Conservation (phyloP, 345 rosid species). For the Pugionium cornutum region DNA sequence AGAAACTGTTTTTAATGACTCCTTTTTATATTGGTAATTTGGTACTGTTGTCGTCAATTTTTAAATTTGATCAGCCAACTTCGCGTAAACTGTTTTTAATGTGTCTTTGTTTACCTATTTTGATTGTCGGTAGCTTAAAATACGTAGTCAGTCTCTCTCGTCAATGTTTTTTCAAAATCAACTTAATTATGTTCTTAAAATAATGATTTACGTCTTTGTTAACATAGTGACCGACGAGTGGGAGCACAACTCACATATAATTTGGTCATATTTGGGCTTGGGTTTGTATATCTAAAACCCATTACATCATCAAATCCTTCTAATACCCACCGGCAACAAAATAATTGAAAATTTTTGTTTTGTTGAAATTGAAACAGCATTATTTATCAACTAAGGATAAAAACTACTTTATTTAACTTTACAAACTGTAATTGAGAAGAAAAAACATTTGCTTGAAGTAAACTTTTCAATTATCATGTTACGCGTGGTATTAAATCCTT, state of each 20-base stretch:
- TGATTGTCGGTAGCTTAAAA: conserved; percentile 5
- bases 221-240: not conserved
- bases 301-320: too few species aligned
- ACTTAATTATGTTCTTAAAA: not conserved
- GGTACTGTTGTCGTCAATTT: not conserved
- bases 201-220: not conserved
- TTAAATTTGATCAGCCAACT: conserved; percentile 16
- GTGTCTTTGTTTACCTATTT: not conserved
- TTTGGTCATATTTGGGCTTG: not conserved
- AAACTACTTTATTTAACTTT: not conserved
- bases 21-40: conserved; percentile 1
- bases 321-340: too few species aligned
- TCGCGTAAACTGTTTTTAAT: not conserved
- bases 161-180: not conserved
- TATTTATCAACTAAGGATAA: not conserved
- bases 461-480: too few species aligned
- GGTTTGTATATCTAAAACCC: not conserved
- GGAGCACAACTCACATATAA: not conserved
- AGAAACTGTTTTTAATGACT: conserved; percentile 28
- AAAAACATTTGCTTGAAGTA: too few species aligned
- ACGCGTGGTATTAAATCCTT: too few species aligned
- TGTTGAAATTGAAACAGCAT: not conserved
- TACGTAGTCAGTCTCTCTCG: not conserved
- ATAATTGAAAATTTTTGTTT: too few species aligned
- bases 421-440: not conserved